These are phyloP conservation scores for Kazachstania viticola DNA, from an alignment of 805 yeast genomes.

Conservation along the genomic window DNA sequence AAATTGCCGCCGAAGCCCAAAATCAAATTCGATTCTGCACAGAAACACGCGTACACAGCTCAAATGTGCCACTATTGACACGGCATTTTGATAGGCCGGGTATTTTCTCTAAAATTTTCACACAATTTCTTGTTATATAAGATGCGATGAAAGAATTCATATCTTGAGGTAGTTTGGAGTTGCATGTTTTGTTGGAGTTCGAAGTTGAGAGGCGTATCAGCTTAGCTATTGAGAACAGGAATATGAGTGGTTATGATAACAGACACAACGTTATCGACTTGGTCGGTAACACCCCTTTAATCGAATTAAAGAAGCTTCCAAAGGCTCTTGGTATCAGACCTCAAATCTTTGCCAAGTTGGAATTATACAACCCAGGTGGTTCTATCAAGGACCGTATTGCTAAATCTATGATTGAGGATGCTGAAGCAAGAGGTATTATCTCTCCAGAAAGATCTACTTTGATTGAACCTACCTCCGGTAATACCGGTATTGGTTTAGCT, in stretches of 20 bases:
- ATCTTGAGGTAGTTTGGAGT: no score
- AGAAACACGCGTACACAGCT: no score
- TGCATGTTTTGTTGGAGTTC: no score
- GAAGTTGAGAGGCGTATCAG: no score
- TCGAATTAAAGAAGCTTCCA: constrained; percentile 64
- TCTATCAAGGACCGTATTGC: constrained; percentile 86
- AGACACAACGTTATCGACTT: constrained; percentile 48
- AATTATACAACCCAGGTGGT: constrained; percentile 81
- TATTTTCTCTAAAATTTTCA: no score
- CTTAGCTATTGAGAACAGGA: no score
- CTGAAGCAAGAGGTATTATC: constrained; percentile 64
- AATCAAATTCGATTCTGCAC: no score
- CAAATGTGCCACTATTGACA: no score
- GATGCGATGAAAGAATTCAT: no score
- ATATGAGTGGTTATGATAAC: constrained; percentile 8
- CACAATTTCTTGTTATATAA: no score
- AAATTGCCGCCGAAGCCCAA: no score
- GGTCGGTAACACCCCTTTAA: constrained; percentile 79
- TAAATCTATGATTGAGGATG: constrained; percentile 74
- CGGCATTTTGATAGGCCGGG: no score
- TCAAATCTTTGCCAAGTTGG: constrained; percentile 59
- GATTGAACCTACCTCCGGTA: constrained; percentile 86
- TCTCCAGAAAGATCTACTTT: constrained; percentile 71
- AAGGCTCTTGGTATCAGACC: constrained; percentile 68
- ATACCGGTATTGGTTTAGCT: constrained; percentile 86